Conservation (phyloP, 2,329 filamentous ascomycete genomes). For the Ascochyta pisi region DNA sequence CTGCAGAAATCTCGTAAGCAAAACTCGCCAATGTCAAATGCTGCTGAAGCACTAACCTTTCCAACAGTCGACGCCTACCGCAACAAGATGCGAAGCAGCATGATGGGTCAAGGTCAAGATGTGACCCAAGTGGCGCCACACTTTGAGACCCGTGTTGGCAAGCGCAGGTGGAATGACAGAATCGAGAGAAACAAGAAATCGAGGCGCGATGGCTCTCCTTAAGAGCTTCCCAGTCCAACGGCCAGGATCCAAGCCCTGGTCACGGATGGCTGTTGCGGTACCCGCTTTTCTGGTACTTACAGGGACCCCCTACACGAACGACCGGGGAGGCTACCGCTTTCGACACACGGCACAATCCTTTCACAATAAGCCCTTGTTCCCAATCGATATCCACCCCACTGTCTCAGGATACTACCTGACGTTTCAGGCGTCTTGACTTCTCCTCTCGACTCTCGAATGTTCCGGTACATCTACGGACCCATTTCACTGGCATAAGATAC, state of each 20-base stretch:
- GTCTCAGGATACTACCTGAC: conserved; percentile 20
- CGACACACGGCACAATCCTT: conserved; percentile 32
- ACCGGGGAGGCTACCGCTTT: conserved; percentile 40
- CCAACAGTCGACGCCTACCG: conserved; percentile 86
- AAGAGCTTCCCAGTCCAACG: conserved; percentile 33
- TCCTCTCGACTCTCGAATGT: conserved; percentile 4
- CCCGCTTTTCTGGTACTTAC: conserved; percentile 43
- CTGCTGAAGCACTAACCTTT: conserved; percentile 30
- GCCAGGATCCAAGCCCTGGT: conserved; percentile 38
- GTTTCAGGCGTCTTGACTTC: conserved; percentile 31
- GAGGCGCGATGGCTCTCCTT: conserved; percentile 48
- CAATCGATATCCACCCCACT: conserved; percentile 13
- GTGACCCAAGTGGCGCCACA: conserved; percentile 77
- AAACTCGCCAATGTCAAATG: not conserved
- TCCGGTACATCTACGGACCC: conserved; percentile 5
- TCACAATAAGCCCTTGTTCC: conserved; percentile 33
- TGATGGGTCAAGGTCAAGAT: conserved; percentile 80
- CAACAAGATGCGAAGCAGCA: conserved; percentile 85
- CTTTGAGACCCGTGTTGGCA: conserved; percentile 87
- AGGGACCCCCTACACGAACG: conserved; percentile 42
- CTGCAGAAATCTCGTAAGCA: conserved; percentile 90
- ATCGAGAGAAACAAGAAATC: conserved; percentile 53
- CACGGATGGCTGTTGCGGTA: conserved; percentile 32
- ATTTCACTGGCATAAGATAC: conserved; percentile 12
- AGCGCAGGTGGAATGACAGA: conserved; percentile 65